Evolutionary conservation across 1,139 yeast genomes (phyloP), one percentile per base, ranked within the genome.

Genomic region (Protomyces pachydermus): DNA sequence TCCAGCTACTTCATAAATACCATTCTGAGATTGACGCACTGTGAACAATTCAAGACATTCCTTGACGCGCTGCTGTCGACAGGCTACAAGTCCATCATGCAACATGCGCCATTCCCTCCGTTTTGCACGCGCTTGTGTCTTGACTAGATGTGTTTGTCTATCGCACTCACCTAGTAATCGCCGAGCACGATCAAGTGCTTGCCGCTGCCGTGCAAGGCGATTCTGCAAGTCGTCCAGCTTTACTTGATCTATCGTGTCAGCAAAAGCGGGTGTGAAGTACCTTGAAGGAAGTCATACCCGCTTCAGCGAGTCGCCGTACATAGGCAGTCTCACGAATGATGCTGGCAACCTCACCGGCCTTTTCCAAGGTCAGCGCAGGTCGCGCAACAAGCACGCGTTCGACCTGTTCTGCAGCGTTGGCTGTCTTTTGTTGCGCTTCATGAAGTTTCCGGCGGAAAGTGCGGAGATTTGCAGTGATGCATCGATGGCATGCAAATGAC

Each of bases 171-270:
- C 23, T 14, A 58, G 23, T 12, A 20, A 8, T 10, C n/a, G 20
- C n/a, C 56, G 45, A 16, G 62, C 62, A 8, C 34, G 39, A 2
- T 58, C 62, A 8, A 58, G 52, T 32, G 46, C 50, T 18, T 51
- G 42, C 14, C 56, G 51, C n/a, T 56, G 62, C 6, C 62, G 62
- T n/a, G 62, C 56, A 20, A 52, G 39, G 2, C 54, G 51, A 42
- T 58, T 55, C 25, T 55, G 45, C 39, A 58, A 20, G 39, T 52
- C 62, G 12, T 58, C 62, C 23, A 58, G 16, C 6, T 52, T 45
- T 9, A 16, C 37, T 34, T 58, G 62, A 18, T 39, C 62, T 58
- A 23, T n/a, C 52, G n/a, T 16, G 14, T 16, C 25, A 18, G 28
- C 38, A 16, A 23, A 18, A 28, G 10, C n/a, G 35, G 10, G 14